Base-by-base conservation (phyloP, 2,329 filamentous ascomycete species). In the Lachnellula occidentalis region DNA sequence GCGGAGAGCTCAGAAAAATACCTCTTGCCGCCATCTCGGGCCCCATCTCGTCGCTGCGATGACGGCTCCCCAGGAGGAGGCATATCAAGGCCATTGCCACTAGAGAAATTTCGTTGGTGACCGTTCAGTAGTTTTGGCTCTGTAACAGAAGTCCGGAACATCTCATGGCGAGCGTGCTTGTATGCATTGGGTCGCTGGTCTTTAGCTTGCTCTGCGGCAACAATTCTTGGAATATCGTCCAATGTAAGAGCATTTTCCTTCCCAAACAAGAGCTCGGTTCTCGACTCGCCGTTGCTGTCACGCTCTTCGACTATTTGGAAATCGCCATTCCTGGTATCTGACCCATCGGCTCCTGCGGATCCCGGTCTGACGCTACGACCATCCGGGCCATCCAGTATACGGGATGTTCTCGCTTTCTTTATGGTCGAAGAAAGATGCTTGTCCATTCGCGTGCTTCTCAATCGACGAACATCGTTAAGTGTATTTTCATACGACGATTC, bases 1-100 rank as follows among this genome's bases (percentile, higher is more conserved):
- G 90, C 91, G 2, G 94, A 95, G 5, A 99, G 80, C 69, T 99
- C 94, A 0, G 94, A 96, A 69, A 99, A 99, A 73, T 95, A 99
- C 64, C 86, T 89, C 67, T 92, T 90, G 1, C 78, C 73, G 67
- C 34, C 53, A 17, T 63, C 58, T 12, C 45, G 45, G 19, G 41
- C 2, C 1, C 11, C 27, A 31, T 31, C 43, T 39, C 55, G 60
- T 55, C 63, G 56, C 56, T 79, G 76, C 5, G 80, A 77, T 19
- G 80, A 74, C 8, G 74, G 73, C 34, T 87, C 83, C 9, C 72
- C 71, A 12, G 67, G 66, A 19, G 68, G 72, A 51, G 66, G 62
- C 21, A 71, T 66, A 31, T 82, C 81, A 5, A 76, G 65, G 19
- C 80, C 78, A 49, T 77, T 75, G 50, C 79, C 60, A 75, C 81